Conservation (phyloP, 2,329 filamentous ascomycete species). For the Didymellaceae sp. region DNA sequence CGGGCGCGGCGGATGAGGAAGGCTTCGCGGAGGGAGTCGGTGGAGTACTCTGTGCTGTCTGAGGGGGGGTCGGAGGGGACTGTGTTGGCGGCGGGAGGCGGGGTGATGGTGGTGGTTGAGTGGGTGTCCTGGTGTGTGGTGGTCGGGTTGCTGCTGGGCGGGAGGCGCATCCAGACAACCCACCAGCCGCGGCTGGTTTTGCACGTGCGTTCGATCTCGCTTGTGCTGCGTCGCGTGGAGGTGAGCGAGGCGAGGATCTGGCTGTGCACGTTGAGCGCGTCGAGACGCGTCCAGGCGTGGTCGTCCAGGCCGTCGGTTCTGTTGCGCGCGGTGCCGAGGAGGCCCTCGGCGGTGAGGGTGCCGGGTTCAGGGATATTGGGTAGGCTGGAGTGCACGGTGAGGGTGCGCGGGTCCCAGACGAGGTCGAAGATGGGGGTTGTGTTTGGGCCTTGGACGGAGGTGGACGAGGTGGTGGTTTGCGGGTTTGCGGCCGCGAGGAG, state of each 20-base stretch:
- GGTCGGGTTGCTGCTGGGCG: slow-evolving; percentile 27
- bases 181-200: slow-evolving; percentile 72
- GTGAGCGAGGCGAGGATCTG: slow-evolving; percentile 64
- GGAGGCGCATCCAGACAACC: slow-evolving; percentile 68
- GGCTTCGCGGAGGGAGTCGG: slow-evolving; percentile 49
- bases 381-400: slow-evolving; percentile 66
- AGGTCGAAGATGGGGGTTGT: slow-evolving; percentile 63
- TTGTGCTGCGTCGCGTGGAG: slow-evolving; percentile 53
- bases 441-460: slow-evolving; percentile 31
- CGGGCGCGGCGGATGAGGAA: slow-evolving; percentile 52
- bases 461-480: slow-evolving; percentile 45
- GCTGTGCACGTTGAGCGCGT: slow-evolving; percentile 67
- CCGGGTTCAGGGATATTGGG: slow-evolving; percentile 67
- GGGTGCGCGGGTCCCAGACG: slow-evolving; percentile 64
- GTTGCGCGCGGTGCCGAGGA: slow-evolving; percentile 27
- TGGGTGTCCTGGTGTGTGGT: neutral
- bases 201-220: slow-evolving; percentile 65
- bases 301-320: neutral
- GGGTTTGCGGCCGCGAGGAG: slow-evolving; percentile 48
- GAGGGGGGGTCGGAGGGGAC: neutral
- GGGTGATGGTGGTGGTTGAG: neutral
- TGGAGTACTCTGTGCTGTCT: slow-evolving; percentile 7
- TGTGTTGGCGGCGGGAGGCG: neutral
- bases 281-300: slow-evolving; percentile 59
- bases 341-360: slow-evolving; percentile 49